Percentiles rank a stretch among this genome's conserved stretches.
These are phyloP conservation scores for Takakia lepidozioides DNA, from an alignment of 225 moss, liverwort and hornwort genomes.

Conservation along the genomic window DNA sequence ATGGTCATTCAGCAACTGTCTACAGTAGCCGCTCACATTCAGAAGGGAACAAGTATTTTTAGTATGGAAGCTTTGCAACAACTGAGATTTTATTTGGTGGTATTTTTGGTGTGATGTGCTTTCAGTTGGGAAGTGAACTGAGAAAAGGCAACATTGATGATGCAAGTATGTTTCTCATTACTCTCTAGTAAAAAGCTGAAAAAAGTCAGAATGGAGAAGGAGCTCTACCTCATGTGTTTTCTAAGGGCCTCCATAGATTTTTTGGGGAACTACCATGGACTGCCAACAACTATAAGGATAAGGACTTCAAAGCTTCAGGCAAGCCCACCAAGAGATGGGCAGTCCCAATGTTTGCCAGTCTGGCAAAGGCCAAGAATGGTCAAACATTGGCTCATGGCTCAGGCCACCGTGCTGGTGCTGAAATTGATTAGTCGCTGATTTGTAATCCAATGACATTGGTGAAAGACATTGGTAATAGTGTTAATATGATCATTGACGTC, in stretches of 20 bases:
- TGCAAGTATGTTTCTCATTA: slow-evolving; percentile 38
- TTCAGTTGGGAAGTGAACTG: slow-evolving; percentile 76
- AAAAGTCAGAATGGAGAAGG: slow-evolving; percentile 2
- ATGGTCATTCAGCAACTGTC: too few species aligned
- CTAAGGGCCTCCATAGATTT: not conserved
- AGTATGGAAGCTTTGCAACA: not conserved
- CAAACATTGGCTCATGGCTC: too few species aligned
- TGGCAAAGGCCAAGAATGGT: too few species aligned
- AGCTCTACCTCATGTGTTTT: not conserved
- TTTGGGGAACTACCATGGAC: too few species aligned
- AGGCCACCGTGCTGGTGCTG: too few species aligned
- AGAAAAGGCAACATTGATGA: slow-evolving; percentile 79
- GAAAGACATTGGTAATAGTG: too few species aligned
- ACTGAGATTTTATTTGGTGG: not conserved
- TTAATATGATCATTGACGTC: not conserved
- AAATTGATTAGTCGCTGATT: too few species aligned
- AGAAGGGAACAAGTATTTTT: not conserved
- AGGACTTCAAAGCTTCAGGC: not conserved
- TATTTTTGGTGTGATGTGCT: not conserved
- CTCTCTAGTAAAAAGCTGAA: not conserved
- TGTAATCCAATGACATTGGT: too few species aligned
- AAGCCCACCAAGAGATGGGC: not conserved
- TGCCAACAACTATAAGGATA: not conserved
- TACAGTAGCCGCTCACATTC: too few species aligned
- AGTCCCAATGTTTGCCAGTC: too few species aligned